Evolutionary conservation across 805 yeast genomes (phyloP).

Genomic region (Saccharomyces jurei): DNA sequence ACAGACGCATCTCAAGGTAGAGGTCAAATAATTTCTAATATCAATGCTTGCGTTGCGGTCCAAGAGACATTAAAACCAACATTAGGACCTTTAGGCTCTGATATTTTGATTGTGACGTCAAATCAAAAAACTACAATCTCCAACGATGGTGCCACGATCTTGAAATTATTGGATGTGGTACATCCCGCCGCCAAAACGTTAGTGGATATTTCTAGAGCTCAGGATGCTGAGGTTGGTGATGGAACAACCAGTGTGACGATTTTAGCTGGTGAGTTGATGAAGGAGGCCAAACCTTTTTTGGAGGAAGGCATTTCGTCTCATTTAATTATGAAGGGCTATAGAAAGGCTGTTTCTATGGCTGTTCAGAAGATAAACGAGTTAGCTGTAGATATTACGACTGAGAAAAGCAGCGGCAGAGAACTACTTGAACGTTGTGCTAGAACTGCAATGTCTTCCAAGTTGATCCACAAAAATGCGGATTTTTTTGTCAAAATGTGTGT

Average conservation of each 20-base stretch:
- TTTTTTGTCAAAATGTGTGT: constrained; percentile 96
- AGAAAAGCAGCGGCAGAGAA: constrained; percentile 49
- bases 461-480: constrained; percentile 77
- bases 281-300: constrained; percentile 81
- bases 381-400: constrained; percentile 56
- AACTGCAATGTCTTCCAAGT: constrained; percentile 95
- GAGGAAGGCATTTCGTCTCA: constrained; percentile 96
- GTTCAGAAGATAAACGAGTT: constrained; percentile 64
- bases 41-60: constrained; percentile 93
- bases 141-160: constrained; percentile 95
- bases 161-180: constrained; percentile 85
- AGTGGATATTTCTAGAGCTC: constrained; percentile 91
- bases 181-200: constrained; percentile 97
- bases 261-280: constrained; percentile 87
- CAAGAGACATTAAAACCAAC: constrained; percentile 94
- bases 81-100: constrained; percentile 95
- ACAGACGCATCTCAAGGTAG: constrained; percentile 95
- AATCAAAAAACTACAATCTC: constrained; percentile 89
- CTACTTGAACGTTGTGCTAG: constrained; percentile 86
- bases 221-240: constrained; percentile 97
- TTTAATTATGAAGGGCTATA: constrained; percentile 77
- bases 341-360: constrained; percentile 74
- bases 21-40: constrained; percentile 91
- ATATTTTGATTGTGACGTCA: constrained; percentile 77
- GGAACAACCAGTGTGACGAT: constrained; percentile 96